Evolutionary conservation across 2,329 filamentous ascomycete genomes (phyloP).

Genomic region (Aspergillus melleus): DNA sequence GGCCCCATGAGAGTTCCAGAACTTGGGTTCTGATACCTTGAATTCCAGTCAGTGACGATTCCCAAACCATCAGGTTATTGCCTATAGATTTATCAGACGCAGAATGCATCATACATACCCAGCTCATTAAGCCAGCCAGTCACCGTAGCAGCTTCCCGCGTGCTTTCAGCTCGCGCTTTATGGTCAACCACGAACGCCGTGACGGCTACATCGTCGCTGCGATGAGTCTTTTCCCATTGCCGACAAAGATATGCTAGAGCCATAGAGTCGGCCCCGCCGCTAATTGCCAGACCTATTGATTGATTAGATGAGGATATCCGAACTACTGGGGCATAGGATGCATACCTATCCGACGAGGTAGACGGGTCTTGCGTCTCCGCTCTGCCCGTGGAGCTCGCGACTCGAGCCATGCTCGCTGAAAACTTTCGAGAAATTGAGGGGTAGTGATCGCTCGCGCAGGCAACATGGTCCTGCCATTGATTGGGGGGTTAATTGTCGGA

Average conservation of each 20-base stretch:
- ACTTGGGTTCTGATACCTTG: constrained; percentile 37
- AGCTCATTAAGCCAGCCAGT: constrained; percentile 45
- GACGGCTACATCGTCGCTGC: constrained; percentile 31
- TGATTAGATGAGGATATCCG: neutral
- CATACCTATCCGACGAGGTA: constrained; percentile 32
- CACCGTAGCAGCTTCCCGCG: constrained; percentile 55
- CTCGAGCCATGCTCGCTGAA: constrained; percentile 31
- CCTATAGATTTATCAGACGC: neutral
- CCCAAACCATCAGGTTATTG: neutral
- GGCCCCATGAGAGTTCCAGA: constrained; percentile 55
- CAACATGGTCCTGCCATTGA: constrained; percentile 18
- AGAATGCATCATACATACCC: constrained; percentile 33
- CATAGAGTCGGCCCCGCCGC: constrained; percentile 98
- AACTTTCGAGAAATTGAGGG: constrained; percentile 29
- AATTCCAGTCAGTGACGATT: neutral
- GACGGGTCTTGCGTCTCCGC: constrained; percentile 5
- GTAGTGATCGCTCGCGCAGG: constrained; percentile 23
- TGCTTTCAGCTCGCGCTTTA: constrained; percentile 55
- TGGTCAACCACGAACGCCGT: constrained; percentile 64
- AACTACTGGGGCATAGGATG: neutral
- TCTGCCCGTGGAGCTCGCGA: constrained; percentile 14
- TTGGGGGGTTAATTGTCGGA: neutral
- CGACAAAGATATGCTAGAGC: constrained; percentile 77
- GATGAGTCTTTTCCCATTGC: constrained; percentile 37
- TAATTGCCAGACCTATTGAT: constrained; percentile 72